A percentile compares a stretch with the other conserved stretches of the same genome.
These are phyloP conservation scores for Phytopythium delawarense DNA, from an alignment of 352 stramenopile species.

Conservation along the genomic window DNA sequence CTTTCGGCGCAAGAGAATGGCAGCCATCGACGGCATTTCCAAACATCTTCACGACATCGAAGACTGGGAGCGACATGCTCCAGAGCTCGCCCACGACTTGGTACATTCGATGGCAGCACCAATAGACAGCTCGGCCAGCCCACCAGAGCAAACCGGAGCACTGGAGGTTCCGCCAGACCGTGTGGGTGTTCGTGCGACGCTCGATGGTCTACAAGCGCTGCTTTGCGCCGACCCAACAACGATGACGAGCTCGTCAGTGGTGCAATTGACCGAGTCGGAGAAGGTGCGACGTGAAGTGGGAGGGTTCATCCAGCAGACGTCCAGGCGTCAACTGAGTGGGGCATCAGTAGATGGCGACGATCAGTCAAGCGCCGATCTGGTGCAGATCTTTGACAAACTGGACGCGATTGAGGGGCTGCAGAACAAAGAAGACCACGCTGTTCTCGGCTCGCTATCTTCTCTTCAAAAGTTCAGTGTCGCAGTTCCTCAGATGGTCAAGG, in stretches of 20 bases:
- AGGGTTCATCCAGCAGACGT: conserved; percentile 39
- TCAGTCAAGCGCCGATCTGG: background rate
- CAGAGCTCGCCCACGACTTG: conserved; percentile 24
- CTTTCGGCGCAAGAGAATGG: conserved; percentile 11
- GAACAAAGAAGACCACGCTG: conserved; percentile 48
- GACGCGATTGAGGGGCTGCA: conserved; percentile 36
- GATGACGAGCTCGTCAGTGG: conserved; percentile 47
- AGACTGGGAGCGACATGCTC: conserved; percentile 26
- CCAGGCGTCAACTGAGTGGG: conserved; percentile 27
- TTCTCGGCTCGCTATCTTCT: conserved; percentile 20
- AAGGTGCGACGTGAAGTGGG: conserved; percentile 52
- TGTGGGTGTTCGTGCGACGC: conserved; percentile 15
- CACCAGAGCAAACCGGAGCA: conserved; percentile 16
- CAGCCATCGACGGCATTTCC: conserved; percentile 7
- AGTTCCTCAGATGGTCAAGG: conserved; percentile 31
- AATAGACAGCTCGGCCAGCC: conserved; percentile 5
- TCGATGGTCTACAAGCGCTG: conserved; percentile 34
- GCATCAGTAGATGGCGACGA: background rate
- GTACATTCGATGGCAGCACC: conserved; percentile 30
- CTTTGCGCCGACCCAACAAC: conserved; percentile 37
- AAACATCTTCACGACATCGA: conserved; percentile 30
- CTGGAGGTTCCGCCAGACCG: conserved; percentile 18
- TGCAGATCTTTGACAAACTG: conserved; percentile 28
- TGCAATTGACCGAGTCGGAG: conserved; percentile 40
- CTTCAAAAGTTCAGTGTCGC: conserved; percentile 41